A percentile compares a stretch with the other conserved stretches of the same genome.
Evolutionary conservation across 225 moss, liverwort and hornwort genomes (phyloP).

Genomic region (Pleurozium schreberi): DNA sequence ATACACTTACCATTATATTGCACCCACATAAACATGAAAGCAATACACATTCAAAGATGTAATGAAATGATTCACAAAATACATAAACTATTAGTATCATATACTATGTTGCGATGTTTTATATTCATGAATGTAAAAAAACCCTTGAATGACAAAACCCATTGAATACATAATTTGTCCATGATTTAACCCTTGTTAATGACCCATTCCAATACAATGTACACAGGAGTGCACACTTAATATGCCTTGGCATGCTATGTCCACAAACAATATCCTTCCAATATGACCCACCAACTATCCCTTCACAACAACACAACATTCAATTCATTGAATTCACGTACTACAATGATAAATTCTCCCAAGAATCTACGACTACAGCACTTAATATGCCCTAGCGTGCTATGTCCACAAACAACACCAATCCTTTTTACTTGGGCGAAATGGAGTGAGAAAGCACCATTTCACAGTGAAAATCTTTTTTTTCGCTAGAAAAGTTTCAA

Average conservation of each 20-base stretch:
- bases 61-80: accelerated
- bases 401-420: no score
- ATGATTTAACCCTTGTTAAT: not conserved
- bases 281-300: not conserved
- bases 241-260: not conserved
- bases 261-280: not conserved
- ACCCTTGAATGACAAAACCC: not conserved
- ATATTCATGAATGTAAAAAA: not conserved
- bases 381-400: no score
- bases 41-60: not conserved
- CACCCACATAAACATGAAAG: not conserved
- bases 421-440: no score
- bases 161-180: not conserved
- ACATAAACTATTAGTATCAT: not conserved
- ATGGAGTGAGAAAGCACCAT: no score
- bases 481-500: no score
- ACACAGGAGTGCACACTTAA: not conserved
- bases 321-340: not conserved
- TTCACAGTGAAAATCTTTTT: no score
- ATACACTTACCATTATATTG: not conserved
- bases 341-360: not conserved
- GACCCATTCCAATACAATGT: not conserved
- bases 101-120: not conserved
- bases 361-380: no score
- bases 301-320: not conserved